Evolutionary conservation across 192 early-diverging fungal genomes (phyloP).

Genomic region (Linnemannia zychae): DNA sequence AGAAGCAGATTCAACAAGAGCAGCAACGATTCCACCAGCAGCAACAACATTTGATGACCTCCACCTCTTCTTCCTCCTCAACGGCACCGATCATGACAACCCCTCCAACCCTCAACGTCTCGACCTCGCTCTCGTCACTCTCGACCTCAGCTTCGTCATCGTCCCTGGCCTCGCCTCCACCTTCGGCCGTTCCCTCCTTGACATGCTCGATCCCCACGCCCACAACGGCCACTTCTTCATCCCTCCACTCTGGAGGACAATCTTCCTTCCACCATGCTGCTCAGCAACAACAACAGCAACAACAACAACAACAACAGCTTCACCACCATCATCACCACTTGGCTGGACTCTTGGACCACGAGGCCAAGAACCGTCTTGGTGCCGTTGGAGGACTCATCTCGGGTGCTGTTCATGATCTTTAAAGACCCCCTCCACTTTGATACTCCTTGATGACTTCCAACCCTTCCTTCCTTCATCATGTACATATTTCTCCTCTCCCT

Average conservation of each 20-base stretch:
- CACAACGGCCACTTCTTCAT: slow-evolving; percentile 3
- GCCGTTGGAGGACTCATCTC: slow-evolving; percentile 13
- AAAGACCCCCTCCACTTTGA: background rate
- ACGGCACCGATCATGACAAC: background rate
- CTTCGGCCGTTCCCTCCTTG: slow-evolving; percentile 28
- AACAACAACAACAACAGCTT: background rate
- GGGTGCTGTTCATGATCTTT: slow-evolving; percentile 21
- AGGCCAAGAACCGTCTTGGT: slow-evolving; percentile 16
- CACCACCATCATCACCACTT: slow-evolving; percentile 13
- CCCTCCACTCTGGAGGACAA: background rate
- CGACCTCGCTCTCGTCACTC: slow-evolving; percentile 5
- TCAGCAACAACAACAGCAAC: too few species aligned
- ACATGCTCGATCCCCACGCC: slow-evolving; percentile 25
- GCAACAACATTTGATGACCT: slow-evolving; percentile 1
- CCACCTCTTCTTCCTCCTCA: background rate
- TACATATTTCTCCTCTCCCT: background rate
- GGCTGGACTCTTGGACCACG: slow-evolving; percentile 22
- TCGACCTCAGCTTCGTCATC: slow-evolving; percentile 7
- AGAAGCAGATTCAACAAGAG: slow-evolving; percentile 50
- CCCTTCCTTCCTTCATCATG: slow-evolving; percentile 15
- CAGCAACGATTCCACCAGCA: slow-evolving; percentile 43
- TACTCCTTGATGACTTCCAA: background rate
- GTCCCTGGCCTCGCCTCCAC: slow-evolving; percentile 24
- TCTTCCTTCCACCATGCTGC: background rate
- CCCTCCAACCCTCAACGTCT: background rate